Evolutionary conservation across 176 grass and related monocot genomes (phyloP).

Genomic region (Echinochloa phyllopogon): DNA sequence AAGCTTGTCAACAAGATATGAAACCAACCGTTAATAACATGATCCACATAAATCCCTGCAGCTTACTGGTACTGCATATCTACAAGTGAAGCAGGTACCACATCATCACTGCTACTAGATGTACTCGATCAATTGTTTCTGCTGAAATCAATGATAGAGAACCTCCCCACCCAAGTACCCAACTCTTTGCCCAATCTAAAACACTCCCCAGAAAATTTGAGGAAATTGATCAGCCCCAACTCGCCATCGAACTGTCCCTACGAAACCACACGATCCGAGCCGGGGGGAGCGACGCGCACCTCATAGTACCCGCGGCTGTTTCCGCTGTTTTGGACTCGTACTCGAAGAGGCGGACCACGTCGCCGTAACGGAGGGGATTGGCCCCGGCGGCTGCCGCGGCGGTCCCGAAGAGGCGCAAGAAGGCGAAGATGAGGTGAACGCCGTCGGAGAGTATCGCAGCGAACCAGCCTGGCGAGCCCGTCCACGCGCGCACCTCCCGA

Average conservation of each 20-base stretch:
- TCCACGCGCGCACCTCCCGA: neutral
- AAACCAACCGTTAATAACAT: neutral
- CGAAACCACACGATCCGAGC: neutral
- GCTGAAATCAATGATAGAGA: neutral
- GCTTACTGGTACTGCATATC: conserved; percentile 7
- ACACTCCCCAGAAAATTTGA: neutral
- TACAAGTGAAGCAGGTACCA: neutral
- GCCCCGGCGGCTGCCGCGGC: neutral
- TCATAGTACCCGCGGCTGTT: neutral
- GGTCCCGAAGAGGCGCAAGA: neutral
- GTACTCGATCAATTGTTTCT: neutral
- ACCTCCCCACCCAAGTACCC: neutral
- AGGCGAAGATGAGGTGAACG: neutral
- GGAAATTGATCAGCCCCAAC: neutral
- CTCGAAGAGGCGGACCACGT: neutral
- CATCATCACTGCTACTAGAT: conserved; percentile 1
- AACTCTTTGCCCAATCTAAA: neutral
- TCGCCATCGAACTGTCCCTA: neutral
- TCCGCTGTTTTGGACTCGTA: neutral
- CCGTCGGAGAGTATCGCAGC: neutral
- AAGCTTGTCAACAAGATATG: neutral
- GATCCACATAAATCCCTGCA: neutral
- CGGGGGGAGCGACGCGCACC: neutral
- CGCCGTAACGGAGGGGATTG: neutral
- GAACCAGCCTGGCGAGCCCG: neutral